Conservation (phyloP, 2,329 filamentous ascomycete species). For the Hymenoscyphus infarciens region DNA sequence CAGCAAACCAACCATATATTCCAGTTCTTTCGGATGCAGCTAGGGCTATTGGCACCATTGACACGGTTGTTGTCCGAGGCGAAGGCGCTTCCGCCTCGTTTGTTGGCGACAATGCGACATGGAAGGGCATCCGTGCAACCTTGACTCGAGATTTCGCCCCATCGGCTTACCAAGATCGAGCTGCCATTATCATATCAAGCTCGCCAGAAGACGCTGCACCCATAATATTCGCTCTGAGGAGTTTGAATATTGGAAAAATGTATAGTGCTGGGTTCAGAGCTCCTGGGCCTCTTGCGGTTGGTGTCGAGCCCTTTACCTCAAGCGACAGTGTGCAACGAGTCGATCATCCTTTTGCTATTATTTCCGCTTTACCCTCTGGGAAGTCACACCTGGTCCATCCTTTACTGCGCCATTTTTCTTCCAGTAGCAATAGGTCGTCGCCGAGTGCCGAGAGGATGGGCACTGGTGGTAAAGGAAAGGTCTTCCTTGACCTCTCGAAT, state of each 20-base stretch:
- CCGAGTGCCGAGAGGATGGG: slow-evolving; percentile 23
- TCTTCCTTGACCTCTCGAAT: slow-evolving; percentile 75
- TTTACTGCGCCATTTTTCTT: slow-evolving; percentile 69
- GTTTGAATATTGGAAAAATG: slow-evolving; percentile 71
- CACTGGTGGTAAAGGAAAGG: slow-evolving; percentile 49
- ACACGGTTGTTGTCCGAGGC: slow-evolving; percentile 68
- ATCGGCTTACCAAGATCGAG: slow-evolving; percentile 72
- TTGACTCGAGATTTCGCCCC: slow-evolving; percentile 78
- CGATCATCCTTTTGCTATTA: slow-evolving; percentile 75
- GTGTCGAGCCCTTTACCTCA: slow-evolving; percentile 61
- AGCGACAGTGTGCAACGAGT: slow-evolving; percentile 79
- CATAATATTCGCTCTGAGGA: slow-evolving; percentile 73
- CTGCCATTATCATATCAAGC: slow-evolving; percentile 71
- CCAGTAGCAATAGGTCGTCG: slow-evolving; percentile 28
- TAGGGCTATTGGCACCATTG: slow-evolving; percentile 73
- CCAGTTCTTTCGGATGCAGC: slow-evolving; percentile 70
- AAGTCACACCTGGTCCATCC: slow-evolving; percentile 77
- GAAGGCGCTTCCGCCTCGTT: slow-evolving; percentile 51
- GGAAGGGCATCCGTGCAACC: slow-evolving; percentile 81
- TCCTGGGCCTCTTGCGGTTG: slow-evolving; percentile 56
- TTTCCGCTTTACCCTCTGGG: slow-evolving; percentile 73
- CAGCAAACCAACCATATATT: slow-evolving; percentile 55
- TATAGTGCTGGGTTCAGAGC: slow-evolving; percentile 81
- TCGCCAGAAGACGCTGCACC: slow-evolving; percentile 73
- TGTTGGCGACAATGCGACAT: slow-evolving; percentile 77